Percentiles rank a stretch among this genome's conserved stretches.
Conservation (phyloP, 352 stramenopile genomes). For the Pythium dissotocum region DNA sequence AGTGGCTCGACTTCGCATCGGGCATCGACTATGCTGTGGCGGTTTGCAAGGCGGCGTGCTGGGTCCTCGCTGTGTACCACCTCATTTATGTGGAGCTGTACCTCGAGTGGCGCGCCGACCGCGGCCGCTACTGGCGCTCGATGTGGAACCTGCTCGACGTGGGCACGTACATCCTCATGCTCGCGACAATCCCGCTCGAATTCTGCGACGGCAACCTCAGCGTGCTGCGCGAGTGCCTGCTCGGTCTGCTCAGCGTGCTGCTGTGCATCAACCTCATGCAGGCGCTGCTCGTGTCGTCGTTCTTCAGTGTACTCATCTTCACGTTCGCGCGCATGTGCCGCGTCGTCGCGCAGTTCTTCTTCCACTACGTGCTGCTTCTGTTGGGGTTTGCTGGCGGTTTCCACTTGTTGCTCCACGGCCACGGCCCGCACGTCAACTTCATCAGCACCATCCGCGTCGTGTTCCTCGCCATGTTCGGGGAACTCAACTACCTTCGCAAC, state of each 20-base stretch:
- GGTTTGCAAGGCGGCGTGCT: constrained; percentile 45
- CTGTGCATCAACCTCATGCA: constrained; percentile 62
- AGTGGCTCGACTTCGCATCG: constrained; percentile 46
- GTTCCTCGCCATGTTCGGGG: constrained; percentile 59
- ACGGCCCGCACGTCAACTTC: constrained; percentile 43
- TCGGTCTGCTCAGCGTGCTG: constrained; percentile 52
- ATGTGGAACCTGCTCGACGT: constrained; percentile 60
- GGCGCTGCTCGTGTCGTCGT: constrained; percentile 50
- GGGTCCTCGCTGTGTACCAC: constrained; percentile 47
- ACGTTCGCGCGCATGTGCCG: constrained; percentile 67
- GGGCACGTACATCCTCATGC: constrained; percentile 48
- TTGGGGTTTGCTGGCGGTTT: constrained; percentile 50
- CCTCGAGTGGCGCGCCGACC: constrained; percentile 49
- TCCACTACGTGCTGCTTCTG: constrained; percentile 53
- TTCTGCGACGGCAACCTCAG: constrained; percentile 33
- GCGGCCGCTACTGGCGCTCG: constrained; percentile 47
- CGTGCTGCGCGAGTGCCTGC: constrained; percentile 45
- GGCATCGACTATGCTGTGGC: constrained; percentile 44
- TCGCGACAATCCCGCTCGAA: constrained; percentile 51
- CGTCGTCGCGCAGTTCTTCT: constrained; percentile 51
- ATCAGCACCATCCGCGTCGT: constrained; percentile 51
- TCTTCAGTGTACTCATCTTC: constrained; percentile 65
- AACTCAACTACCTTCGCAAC: constrained; percentile 59
- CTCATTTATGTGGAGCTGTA: constrained; percentile 63
- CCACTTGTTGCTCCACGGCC: constrained; percentile 49